These are phyloP conservation scores for Atkinsonella texensis DNA, from an alignment of 2,329 filamentous ascomycete genomes.

Conservation along the genomic window DNA sequence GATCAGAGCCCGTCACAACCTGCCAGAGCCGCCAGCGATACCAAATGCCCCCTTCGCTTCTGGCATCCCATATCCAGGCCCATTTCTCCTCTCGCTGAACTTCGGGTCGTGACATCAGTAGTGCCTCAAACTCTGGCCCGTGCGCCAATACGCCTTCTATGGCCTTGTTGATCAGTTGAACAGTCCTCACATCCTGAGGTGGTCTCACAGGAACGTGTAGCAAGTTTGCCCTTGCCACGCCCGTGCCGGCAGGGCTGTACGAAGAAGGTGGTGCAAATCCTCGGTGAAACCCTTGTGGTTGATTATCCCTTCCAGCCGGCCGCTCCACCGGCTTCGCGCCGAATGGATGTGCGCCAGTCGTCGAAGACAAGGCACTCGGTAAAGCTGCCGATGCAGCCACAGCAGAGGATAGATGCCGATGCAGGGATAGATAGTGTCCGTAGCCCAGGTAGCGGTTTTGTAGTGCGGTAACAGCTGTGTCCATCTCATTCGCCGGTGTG, in stretches of 20 bases:
- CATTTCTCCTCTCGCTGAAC: constrained; percentile 82
- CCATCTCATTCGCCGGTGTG: constrained; percentile 72
- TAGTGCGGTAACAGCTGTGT: constrained; percentile 62
- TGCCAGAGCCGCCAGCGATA: constrained; percentile 91
- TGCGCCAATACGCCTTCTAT: constrained; percentile 69
- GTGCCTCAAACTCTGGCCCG: constrained; percentile 78
- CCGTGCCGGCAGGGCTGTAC: constrained; percentile 37
- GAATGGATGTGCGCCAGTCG: constrained; percentile 52
- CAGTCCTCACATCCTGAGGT: constrained; percentile 64
- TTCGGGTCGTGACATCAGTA: constrained; percentile 76
- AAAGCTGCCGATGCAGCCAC: constrained; percentile 15
- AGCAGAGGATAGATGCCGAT: constrained; percentile 72
- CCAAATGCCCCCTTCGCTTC: constrained; percentile 69
- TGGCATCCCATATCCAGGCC: constrained; percentile 86
- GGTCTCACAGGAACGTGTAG: constrained; percentile 61
- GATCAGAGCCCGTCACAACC: constrained; percentile 55
- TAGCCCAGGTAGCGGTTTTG: constrained; percentile 79
- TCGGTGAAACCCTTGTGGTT: constrained; percentile 33
- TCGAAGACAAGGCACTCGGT: constrained; percentile 18
- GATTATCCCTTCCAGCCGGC: constrained; percentile 15
- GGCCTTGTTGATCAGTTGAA: constrained; percentile 79
- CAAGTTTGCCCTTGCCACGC: constrained; percentile 33
- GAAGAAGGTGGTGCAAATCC: constrained; percentile 69
- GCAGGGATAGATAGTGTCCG: constrained; percentile 69
- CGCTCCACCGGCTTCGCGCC: constrained; percentile 58